Percentiles rank a stretch among this genome's conserved stretches.
These are phyloP conservation scores for Pinus albicaulis DNA, from an alignment of 75 land plant species.

Conservation along the genomic window DNA sequence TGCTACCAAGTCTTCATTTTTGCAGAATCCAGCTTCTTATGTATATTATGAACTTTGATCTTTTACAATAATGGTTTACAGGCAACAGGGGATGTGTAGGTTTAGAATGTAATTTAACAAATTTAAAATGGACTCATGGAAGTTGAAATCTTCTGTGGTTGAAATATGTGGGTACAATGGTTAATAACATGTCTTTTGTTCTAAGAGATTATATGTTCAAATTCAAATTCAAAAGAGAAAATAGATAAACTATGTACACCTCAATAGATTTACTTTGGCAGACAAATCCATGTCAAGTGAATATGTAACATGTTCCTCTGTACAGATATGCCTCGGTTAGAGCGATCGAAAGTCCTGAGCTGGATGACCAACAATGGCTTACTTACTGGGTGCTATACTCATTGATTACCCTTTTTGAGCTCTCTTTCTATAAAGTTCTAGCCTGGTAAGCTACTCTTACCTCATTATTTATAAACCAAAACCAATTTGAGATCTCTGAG, in stretches of 20 bases:
- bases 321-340: slow-evolving; percentile 46
- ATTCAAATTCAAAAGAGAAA: too few species aligned
- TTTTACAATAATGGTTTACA: background rate
- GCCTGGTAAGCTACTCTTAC: slow-evolving; percentile 29
- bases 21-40: background rate
- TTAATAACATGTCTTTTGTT: too few species aligned
- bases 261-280: too few species aligned
- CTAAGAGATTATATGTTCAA: too few species aligned
- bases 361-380: slow-evolving; percentile 53
- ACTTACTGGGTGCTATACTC: slow-evolving; percentile 61
- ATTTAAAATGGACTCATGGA: too few species aligned
- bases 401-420: slow-evolving; percentile 40
- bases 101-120: too few species aligned
- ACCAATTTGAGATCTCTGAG: background rate
- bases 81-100: background rate
- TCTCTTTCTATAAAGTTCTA: slow-evolving; percentile 14
- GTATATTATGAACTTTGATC: background rate
- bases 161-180: background rate
- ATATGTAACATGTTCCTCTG: background rate
- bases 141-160: background rate
- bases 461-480: background rate
- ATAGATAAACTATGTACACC: too few species aligned
- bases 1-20: background rate
- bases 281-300: too few species aligned
- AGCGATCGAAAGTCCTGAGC: slow-evolving; percentile 42